Base-by-base conservation (phyloP, 1,284 basidiomycete species). In the Microbotryum silenes-acaulis region DNA sequence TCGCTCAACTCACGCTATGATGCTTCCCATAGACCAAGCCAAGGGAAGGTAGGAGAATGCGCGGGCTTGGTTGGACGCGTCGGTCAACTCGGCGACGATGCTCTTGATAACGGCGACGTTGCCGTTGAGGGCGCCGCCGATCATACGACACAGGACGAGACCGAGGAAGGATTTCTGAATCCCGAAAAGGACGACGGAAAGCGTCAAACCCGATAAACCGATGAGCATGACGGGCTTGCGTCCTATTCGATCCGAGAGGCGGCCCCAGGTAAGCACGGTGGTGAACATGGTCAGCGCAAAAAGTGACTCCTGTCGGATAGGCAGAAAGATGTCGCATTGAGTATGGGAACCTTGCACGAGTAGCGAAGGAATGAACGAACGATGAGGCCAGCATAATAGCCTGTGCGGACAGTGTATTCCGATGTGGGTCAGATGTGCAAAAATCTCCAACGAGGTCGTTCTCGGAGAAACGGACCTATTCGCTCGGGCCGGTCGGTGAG, bases 151-250 rank as follows among this genome's bases (percentile, higher is more conserved):
- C 16, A 74, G 33, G 23, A 78, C 62, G 70, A 77, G 74, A 48
- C 64, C 61, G 16, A 66, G 53, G 46, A 77, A 75, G 0, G 65
- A 68, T n/a, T 65, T 71, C 7, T 72, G 68, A 10, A 77, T 53
- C 0, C 77, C 77, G 60, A 78, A 78, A 1, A 71, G 60, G 16
- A 74, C 62, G 52, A 73, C 73, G 3, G 74, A 75, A 18, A 76
- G 27, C 9, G 72, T 69, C 2, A 75, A 71, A 3, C 77, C 77
- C 2, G 65, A 25, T 4, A 78, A 65, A 1, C 77, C 75, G 23
- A 74, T 67, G 6, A 77, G 57, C 6, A 78, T 66, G 0, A 78
- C 74, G 0, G 77, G 77, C 45, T 76, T 78, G 3, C 76, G 64
- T 27, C 76, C 76, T 8, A 76, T 72, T 0, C 71, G 65, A 57